These are phyloP conservation scores for Podila epigama DNA, from an alignment of 192 early-diverging fungal species.

Conservation along the genomic window DNA sequence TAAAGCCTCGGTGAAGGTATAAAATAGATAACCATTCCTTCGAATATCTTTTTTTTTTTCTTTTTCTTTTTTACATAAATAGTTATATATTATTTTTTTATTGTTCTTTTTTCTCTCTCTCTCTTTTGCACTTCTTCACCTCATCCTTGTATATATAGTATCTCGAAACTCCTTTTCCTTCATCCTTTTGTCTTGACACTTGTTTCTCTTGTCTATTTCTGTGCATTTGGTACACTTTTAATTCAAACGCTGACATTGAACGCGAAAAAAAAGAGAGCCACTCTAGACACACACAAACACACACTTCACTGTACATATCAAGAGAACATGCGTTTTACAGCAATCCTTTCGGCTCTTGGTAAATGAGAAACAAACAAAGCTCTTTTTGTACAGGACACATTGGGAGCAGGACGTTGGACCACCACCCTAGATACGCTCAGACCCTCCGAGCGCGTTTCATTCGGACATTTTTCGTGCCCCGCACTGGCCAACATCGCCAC, in stretches of 20 bases:
- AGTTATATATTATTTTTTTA: not conserved
- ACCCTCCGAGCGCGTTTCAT: no score
- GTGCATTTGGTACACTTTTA: not conserved
- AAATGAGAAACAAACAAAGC: not conserved
- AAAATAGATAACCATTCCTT: not conserved
- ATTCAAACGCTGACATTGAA: not conserved
- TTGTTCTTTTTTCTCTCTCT: not conserved
- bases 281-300: no score
- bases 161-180: not conserved
- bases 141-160: no score
- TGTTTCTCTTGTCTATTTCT: slow-evolving; percentile 2
- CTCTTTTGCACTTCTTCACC: not conserved
- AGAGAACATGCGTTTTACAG: not conserved
- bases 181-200: not conserved
- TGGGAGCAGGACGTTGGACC: not conserved
- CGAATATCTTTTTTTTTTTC: not conserved
- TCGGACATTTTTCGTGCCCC: no score
- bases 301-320: not conserved
- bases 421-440: no score
- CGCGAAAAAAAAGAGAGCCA: not conserved
- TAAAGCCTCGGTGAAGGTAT: no score
- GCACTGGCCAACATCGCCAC: no score
- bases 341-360: slow-evolving; percentile 11
- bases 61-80: not conserved
- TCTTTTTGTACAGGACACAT: not conserved